These are phyloP conservation scores for Nicotiana tomentosiformis DNA, from an alignment of 257 asterid genomes.

Conservation along the genomic window DNA sequence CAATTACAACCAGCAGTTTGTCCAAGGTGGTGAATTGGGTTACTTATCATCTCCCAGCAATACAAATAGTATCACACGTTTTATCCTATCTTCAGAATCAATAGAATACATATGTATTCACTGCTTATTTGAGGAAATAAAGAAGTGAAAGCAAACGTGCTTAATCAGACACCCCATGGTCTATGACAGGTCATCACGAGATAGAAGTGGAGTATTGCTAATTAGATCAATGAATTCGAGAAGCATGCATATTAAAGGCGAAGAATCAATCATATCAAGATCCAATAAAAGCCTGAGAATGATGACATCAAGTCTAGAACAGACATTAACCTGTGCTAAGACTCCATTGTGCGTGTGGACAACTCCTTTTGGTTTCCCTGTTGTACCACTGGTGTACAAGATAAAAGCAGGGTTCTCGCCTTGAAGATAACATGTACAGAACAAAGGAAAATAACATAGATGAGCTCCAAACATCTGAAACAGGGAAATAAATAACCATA, in stretches of 20 bases:
- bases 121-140: neutral
- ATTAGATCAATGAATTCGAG: neutral
- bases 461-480: slow-evolving; percentile 6
- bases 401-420: slow-evolving; percentile 84
- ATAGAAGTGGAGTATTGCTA: neutral
- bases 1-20: neutral
- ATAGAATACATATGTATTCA: neutral
- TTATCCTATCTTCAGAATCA: neutral
- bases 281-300: neutral
- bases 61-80: neutral
- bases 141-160: neutral
- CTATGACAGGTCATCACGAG: neutral
- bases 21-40: neutral
- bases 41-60: neutral
- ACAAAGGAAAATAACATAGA: slow-evolving; percentile 5
- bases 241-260: neutral
- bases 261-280: neutral
- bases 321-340: slow-evolving; percentile 65
- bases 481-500: neutral
- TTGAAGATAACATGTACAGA: slow-evolving; percentile 22
- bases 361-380: slow-evolving; percentile 98
- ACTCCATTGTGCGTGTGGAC: slow-evolving; percentile 92
- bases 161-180: neutral
- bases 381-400: slow-evolving; percentile 94
- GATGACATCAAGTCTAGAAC: neutral